Evolutionary conservation across 2,329 filamentous ascomycete genomes (phyloP), one percentile per base, ranked within the genome.

Genomic region (Colletotrichum lindemuthianum): DNA sequence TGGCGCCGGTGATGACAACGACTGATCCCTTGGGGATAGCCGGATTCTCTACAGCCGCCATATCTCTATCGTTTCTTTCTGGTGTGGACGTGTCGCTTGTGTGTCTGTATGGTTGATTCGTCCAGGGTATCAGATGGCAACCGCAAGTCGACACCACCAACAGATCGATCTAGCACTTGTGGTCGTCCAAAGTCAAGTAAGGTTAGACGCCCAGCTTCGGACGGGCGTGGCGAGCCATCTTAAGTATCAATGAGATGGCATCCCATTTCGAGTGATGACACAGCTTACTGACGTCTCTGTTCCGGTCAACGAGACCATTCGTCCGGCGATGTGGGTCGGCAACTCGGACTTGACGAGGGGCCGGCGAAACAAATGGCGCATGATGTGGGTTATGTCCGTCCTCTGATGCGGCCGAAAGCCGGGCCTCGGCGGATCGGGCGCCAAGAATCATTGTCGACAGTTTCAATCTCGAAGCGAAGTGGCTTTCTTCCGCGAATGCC

Each of bases 1-100:
- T 82, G 32, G 69, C 72, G 2, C 79, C 80, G 0, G 79, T 83
- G 1, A 83, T 71, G 0, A 83, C 73, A 12, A 82, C 71, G 0
- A 70, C 69, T 0, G 77, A 78, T 6, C 71, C 74, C 52, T 71
- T 65, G 8, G 70, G 60, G 8, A 74, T 68, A 37, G 69, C 63
- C n/a, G 58, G 58, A 3, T 68, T 55, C 1, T 47, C 52, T 34
- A 69, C 49, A 0, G 39, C 39, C 9, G 47, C 12, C 59, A 61
- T 61, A 6, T 39, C 40, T 32, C 9, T 8, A 2, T 8, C n/a
- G 15, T 1, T 15, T n/a, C 11, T 36, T 12, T 24, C 4, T 6
- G 8, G 13, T 13, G 24, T 7, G 24, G 24, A 44, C 34, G n/a
- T 55, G 6, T 56, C 24, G 41, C 10, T 36, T 16, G 43, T 56